Evolutionary conservation across 1,284 basidiomycete genomes (phyloP).

Genomic region (Singerocomus inundabilis): DNA sequence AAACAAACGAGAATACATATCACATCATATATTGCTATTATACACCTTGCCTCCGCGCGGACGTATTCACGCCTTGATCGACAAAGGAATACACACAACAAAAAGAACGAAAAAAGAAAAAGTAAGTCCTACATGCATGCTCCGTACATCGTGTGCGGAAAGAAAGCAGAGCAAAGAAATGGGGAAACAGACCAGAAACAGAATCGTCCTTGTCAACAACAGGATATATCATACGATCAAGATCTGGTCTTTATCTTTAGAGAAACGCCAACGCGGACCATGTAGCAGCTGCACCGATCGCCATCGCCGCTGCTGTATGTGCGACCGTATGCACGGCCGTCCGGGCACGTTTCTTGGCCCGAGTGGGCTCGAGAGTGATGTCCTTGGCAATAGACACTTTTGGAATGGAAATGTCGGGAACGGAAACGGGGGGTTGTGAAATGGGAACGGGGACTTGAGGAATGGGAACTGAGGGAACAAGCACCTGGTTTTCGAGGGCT

Average conservation of each 20-base stretch:
- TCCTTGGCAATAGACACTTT: not conserved
- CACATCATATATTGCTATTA: constrained; percentile 14
- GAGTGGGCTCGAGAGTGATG: not conserved
- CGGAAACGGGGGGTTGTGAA: not conserved
- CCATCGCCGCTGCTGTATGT: constrained; percentile 57
- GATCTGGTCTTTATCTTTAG: constrained; percentile 27
- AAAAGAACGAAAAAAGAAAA: not conserved
- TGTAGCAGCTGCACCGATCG: constrained; percentile 61
- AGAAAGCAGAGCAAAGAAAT: not conserved
- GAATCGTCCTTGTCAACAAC: not conserved
- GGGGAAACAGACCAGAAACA: not conserved
- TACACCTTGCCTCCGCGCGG: constrained; percentile 6
- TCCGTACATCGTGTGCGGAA: not conserved
- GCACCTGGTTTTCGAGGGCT: constrained; percentile 1
- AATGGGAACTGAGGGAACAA: constrained; percentile 3
- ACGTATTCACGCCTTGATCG: constrained; percentile 9
- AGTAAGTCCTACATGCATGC: not conserved
- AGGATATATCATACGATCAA: not conserved
- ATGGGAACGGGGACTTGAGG: no score
- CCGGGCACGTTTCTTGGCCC: constrained; percentile 47
- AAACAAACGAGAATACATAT: constrained; percentile 8
- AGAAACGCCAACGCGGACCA: constrained; percentile 69
- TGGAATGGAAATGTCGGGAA: not conserved
- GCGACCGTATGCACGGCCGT: constrained; percentile 43
- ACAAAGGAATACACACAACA: not conserved